Percentiles rank a stretch among this genome's conserved stretches.
phyloP scores from a whole-genome alignment of 257 asterid species.

The Solanum chiquidenum region DNA sequence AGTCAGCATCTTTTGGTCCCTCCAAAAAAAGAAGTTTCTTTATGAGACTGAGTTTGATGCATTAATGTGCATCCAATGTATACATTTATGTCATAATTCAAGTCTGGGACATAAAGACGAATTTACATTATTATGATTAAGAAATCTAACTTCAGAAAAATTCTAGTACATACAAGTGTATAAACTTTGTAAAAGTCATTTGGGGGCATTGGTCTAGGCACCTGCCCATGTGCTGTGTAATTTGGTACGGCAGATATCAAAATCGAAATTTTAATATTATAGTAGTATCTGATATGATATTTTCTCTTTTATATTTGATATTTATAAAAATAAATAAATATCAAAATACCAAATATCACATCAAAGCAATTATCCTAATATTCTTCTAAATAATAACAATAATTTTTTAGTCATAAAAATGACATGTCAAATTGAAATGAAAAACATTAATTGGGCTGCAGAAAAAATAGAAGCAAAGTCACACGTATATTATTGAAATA shows the following conservation, averaged over 20 bases:
- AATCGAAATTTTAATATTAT: neutral
- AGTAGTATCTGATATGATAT: neutral
- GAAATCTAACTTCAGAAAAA: neutral
- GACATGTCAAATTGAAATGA: neutral
- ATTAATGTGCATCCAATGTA: neutral
- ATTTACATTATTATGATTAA: too few species aligned
- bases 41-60: neutral
- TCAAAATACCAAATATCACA: too few species aligned
- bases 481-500: neutral
- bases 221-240: neutral
- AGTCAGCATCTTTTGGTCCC: neutral
- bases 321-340: neutral
- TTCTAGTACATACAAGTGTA: neutral
- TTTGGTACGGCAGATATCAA: neutral
- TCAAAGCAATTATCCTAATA: too few species aligned
- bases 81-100: neutral
- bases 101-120: neutral
- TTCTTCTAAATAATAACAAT: too few species aligned
- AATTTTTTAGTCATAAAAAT: too few species aligned
- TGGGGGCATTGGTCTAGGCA: neutral
- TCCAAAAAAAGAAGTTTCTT: neutral
- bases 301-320: neutral
- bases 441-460: neutral
- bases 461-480: neutral
- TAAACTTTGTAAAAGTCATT: neutral